phyloP scores from a whole-genome alignment of 192 early-diverging fungal species.

The Gryganskiella cystojenkinii region DNA sequence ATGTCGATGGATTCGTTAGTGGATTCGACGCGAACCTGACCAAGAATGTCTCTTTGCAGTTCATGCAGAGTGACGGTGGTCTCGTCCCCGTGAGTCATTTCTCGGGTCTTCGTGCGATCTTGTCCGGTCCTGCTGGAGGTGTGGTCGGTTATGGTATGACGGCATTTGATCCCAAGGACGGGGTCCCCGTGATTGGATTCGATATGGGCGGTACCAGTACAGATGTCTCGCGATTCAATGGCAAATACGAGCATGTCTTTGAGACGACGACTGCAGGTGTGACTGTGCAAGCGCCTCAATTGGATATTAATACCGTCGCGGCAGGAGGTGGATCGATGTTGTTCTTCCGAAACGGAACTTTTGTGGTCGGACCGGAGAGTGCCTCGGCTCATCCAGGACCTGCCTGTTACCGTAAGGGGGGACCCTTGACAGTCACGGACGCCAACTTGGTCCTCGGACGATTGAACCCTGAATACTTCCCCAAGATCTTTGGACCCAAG shows the following conservation, averaged over 20 bases:
- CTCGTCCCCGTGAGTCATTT: constrained; percentile 88
- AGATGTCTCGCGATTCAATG: constrained; percentile 94
- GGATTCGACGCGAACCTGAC: constrained; percentile 84
- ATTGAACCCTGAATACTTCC: constrained; percentile 88
- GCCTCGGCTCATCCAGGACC: constrained; percentile 96
- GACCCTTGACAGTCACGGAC: constrained; percentile 93
- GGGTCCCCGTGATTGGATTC: constrained; percentile 88
- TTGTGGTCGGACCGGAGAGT: constrained; percentile 93
- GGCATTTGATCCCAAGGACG: constrained; percentile 56
- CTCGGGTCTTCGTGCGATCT: constrained; percentile 87
- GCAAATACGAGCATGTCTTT: constrained; percentile 91
- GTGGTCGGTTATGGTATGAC: constrained; percentile 84
- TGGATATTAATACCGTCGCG: constrained; percentile 97
- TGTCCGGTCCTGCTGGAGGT: constrained; percentile 96
- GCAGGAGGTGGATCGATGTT: constrained; percentile 95
- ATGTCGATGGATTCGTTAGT: constrained; percentile 85
- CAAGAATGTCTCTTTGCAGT: constrained; percentile 73
- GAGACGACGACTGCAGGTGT: constrained; percentile 94
- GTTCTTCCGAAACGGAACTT: constrained; percentile 93
- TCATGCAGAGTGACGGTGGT: constrained; percentile 99
- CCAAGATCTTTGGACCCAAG: constrained; percentile 91
- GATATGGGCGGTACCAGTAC: constrained; percentile 96
- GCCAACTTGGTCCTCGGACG: constrained; percentile 93
- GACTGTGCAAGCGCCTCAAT: constrained; percentile 94
- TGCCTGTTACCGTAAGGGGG: constrained; percentile 94